Evolutionary conservation across 23 red algal genomes (phyloP), one percentile per base, ranked within the genome.

Genomic region (Chondrus crispus): DNA sequence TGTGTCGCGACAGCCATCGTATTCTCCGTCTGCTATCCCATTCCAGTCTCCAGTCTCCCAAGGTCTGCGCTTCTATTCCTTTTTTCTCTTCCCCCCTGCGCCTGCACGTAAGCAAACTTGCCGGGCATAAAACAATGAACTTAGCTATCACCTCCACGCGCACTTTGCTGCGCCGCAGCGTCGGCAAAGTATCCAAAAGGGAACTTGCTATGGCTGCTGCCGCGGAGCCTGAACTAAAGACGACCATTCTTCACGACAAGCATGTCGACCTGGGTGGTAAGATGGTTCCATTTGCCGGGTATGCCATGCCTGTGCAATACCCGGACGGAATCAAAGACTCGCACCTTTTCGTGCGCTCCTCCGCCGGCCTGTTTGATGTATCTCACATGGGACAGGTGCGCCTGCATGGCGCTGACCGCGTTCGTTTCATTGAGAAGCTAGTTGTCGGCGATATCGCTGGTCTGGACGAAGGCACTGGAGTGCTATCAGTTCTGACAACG

Each of bases 351-450:
- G 96, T 98, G 20, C 88, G 96, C 71, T 76, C 82, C 13, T 96
- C 93, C 40, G 93, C 96, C 3, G 96, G 96, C 29, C 55, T 98
- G 29, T 98, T 98, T 47, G 96, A 98, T 55, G 96, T 98, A 24
- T 96, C 94, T 3, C 96, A 98, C 47, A 98, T 98, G 96, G 96
- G 96, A 12, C 96, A 98, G 82, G 91, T 98, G 14, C 57, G 85
- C 33, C 79, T 98, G 72, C 93, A 92, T 39, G 96, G 96, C n/a
- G 71, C 78, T 30, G 93, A 98, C 64, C 82, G 90, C 38, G 84
- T 87, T 14, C 37, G 43, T 12, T 98, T 96, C 71, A 53, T 98
- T 19, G 96, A 98, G 44, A 6, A 62, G 36, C 74, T 98, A 3
- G 93, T 98, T 32, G 94, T 96, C 2, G 96, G 82, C 13, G 96